Evolutionary conservation across 345 rosid genomes (phyloP).

Genomic region (Citrus hindsii): DNA sequence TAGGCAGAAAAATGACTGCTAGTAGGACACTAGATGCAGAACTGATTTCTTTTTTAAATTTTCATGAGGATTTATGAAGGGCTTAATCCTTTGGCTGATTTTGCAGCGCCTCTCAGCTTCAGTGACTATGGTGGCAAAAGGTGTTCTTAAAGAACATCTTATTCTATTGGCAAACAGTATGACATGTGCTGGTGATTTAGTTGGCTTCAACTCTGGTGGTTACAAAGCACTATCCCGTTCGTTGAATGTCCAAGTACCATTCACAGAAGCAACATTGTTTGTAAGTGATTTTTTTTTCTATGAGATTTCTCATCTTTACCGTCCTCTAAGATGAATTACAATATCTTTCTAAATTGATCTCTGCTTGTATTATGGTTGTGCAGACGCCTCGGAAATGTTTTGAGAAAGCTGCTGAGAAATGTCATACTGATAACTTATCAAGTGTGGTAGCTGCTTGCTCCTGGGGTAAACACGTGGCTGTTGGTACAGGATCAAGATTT

Average conservation of each 20-base stretch:
- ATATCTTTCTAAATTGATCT: not conserved
- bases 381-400: slow-evolving; percentile 87
- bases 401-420: slow-evolving; percentile 90
- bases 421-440: slow-evolving; percentile 65
- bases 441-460: slow-evolving; percentile 91
- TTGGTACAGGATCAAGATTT: slow-evolving; percentile 91
- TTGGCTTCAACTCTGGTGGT: slow-evolving; percentile 89
- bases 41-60: not conserved
- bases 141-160: slow-evolving; percentile 83
- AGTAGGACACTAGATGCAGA: not conserved
- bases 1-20: not conserved
- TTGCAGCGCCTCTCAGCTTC: slow-evolving; percentile 90
- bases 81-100: slow-evolving; percentile 8
- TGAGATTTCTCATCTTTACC: not conserved
- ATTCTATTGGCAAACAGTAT: slow-evolving; percentile 82
- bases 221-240: slow-evolving; percentile 71
- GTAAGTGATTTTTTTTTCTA: slow-evolving; percentile 43
- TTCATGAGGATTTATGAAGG: not conserved
- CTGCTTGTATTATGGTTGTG: slow-evolving; percentile 11
- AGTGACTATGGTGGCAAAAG: slow-evolving; percentile 77
- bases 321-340: slow-evolving; percentile 9
- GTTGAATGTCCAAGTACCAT: slow-evolving; percentile 82
- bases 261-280: slow-evolving; percentile 88
- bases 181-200: slow-evolving; percentile 82
- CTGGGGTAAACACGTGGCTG: slow-evolving; percentile 90